These are phyloP conservation scores for Cadophora sp. DNA, from an alignment of 2,329 filamentous ascomycete genomes.

Conservation along the genomic window DNA sequence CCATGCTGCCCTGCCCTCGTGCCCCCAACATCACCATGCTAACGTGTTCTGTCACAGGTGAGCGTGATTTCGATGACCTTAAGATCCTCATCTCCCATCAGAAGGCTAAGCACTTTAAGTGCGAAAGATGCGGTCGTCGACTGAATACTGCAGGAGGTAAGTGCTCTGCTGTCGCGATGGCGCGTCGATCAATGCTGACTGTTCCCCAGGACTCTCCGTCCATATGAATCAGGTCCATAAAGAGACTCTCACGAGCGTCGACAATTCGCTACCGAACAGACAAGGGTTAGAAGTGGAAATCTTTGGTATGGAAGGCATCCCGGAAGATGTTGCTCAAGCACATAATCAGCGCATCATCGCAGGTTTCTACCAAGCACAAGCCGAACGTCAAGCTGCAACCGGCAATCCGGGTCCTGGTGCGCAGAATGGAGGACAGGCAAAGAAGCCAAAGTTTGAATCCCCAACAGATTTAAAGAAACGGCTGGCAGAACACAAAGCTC, in stretches of 20 bases:
- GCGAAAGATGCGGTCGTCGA: conserved; percentile 85
- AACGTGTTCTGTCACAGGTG: conserved; percentile 55
- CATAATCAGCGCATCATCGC: conserved; percentile 88
- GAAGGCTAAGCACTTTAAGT: conserved; percentile 99
- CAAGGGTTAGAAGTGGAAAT: conserved; percentile 91
- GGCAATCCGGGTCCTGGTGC: conserved; percentile 80
- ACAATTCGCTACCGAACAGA: conserved; percentile 89
- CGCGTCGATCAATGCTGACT: conserved; percentile 30
- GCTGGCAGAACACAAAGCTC: conserved; percentile 77
- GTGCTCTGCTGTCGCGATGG: conserved; percentile 40
- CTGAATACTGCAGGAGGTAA: conserved; percentile 94
- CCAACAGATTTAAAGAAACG: conserved; percentile 81
- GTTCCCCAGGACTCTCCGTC: conserved; percentile 78
- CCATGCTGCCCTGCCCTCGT: conserved; percentile 3
- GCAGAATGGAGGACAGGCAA: conserved; percentile 68
- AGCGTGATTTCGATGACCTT: conserved; percentile 96
- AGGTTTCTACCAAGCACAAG: conserved; percentile 84
- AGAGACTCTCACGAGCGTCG: conserved; percentile 83
- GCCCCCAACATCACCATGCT: conserved; percentile 11
- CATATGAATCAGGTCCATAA: conserved; percentile 99
- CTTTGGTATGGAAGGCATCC: conserved; percentile 97
- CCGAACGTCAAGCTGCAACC: conserved; percentile 79
- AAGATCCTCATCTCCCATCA: conserved; percentile 97
- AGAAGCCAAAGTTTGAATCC: conserved; percentile 77
- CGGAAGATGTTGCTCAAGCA: conserved; percentile 80